Conservation (phyloP, 371 early-diverging fungal genomes). For the Neoconidiobolus thromboides region DNA sequence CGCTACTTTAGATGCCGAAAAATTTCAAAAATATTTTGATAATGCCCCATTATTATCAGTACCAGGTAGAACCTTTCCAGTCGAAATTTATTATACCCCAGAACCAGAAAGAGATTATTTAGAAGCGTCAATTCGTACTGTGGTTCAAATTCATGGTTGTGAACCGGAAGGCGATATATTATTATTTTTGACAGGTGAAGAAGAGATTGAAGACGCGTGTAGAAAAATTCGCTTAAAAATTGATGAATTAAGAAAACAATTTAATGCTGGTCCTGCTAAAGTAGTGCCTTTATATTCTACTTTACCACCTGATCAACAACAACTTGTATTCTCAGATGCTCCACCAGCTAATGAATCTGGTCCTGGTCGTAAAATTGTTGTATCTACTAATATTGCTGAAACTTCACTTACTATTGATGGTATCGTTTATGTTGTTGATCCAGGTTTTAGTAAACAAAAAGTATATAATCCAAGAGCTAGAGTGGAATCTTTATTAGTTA, state of each 20-base stretch:
- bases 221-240: slow-evolving; percentile 37
- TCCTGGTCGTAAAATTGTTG: slow-evolving; percentile 83
- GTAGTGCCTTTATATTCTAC: slow-evolving; percentile 81
- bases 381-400: slow-evolving; percentile 97
- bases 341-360: slow-evolving; percentile 56
- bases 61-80: slow-evolving; percentile 80
- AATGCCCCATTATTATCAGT: slow-evolving; percentile 32
- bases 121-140: slow-evolving; percentile 72
- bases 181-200: slow-evolving; percentile 84
- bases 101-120: slow-evolving; percentile 79
- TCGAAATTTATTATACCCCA: slow-evolving; percentile 61
- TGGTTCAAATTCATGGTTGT: slow-evolving; percentile 75
- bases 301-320: slow-evolving; percentile 82
- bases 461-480: slow-evolving; percentile 88
- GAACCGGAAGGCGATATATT: slow-evolving; percentile 77
- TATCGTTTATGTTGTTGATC: slow-evolving; percentile 95
- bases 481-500: slow-evolving; percentile 74
- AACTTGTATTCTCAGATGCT: slow-evolving; percentile 74
- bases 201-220: slow-evolving; percentile 67
- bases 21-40: slow-evolving; percentile 78
- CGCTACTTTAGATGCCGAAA: slow-evolving; percentile 90
- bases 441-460: slow-evolving; percentile 92
- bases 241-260: slow-evolving; percentile 29
- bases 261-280: slow-evolving; percentile 20
- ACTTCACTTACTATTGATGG: slow-evolving; percentile 97